Evolutionary conservation across 176 grass and related monocot genomes (phyloP).

Genomic region (Aegilops longissima): DNA sequence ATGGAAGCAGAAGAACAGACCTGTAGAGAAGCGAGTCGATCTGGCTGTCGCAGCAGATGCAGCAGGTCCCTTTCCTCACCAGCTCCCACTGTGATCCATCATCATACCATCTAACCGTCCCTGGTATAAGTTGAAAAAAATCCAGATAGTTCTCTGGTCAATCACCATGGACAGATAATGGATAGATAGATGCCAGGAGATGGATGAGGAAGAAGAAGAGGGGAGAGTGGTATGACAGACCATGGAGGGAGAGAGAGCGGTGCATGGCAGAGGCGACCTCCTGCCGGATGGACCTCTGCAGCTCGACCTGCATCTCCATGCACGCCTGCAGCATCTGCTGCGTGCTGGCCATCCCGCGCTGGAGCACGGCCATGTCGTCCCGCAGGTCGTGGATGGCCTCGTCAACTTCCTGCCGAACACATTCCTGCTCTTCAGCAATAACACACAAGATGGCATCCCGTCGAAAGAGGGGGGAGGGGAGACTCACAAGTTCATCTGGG

Average conservation of each 20-base stretch:
- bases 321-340: conserved; percentile 77
- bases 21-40: conserved; percentile 94
- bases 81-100: conserved; percentile 64
- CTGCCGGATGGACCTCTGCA: conserved; percentile 76
- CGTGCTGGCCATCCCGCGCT: conserved; percentile 70
- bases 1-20: conserved; percentile 13
- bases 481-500: conserved; percentile 40
- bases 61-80: conserved; percentile 81
- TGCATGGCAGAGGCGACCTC: conserved; percentile 86
- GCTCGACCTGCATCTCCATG: conserved; percentile 96
- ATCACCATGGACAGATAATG: background rate
- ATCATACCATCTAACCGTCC: background rate
- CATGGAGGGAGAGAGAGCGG: conserved; percentile 34
- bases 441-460: background rate
- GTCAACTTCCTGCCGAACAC: conserved; percentile 63
- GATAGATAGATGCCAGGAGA: background rate
- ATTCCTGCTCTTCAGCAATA: background rate
- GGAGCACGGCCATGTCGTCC: conserved; percentile 65
- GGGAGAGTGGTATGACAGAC: background rate
- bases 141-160: background rate
- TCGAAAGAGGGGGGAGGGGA: too few species aligned
- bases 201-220: background rate
- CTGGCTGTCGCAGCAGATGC: conserved; percentile 81
- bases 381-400: conserved; percentile 74
- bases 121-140: background rate